phyloP scores from a whole-genome alignment of 208 protist genomes.

The Hexamita inflata region DNA sequence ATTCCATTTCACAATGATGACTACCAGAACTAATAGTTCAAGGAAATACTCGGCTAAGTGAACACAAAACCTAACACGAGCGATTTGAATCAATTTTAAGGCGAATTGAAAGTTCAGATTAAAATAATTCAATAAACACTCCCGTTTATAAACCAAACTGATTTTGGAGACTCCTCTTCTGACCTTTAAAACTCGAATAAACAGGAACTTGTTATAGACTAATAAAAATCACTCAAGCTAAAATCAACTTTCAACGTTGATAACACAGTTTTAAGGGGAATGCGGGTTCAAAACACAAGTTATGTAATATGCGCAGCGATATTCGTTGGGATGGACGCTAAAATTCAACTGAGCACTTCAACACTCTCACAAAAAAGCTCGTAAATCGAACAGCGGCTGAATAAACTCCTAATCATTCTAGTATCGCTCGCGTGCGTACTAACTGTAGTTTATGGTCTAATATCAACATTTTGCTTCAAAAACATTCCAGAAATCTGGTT shows the following conservation, averaged over 20 bases:
- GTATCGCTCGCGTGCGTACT: not conserved
- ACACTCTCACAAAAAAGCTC: not conserved
- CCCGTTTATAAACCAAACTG: too few relatives aligned
- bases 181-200: too few relatives aligned
- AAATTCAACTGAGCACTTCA: not conserved
- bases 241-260: conserved; percentile 5
- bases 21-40: too few relatives aligned
- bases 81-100: too few relatives aligned
- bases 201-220: too few relatives aligned
- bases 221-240: too few relatives aligned
- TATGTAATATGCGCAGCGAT: not conserved
- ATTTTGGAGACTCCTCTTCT: too few relatives aligned
- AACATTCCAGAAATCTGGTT: not conserved
- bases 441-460: not conserved
- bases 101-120: too few relatives aligned
- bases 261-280: conserved; percentile 6
- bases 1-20: too few relatives aligned
- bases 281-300: conserved; percentile 2
- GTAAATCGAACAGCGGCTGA: not conserved
- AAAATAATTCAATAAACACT: too few relatives aligned
- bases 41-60: too few relatives aligned
- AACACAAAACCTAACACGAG: too few relatives aligned
- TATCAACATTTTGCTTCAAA: not conserved
- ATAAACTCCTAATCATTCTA: not conserved
- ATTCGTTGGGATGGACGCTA: not conserved